Evolutionary conservation across 192 early-diverging fungal species (phyloP).

Genomic region (Linnemannia hyalina): DNA sequence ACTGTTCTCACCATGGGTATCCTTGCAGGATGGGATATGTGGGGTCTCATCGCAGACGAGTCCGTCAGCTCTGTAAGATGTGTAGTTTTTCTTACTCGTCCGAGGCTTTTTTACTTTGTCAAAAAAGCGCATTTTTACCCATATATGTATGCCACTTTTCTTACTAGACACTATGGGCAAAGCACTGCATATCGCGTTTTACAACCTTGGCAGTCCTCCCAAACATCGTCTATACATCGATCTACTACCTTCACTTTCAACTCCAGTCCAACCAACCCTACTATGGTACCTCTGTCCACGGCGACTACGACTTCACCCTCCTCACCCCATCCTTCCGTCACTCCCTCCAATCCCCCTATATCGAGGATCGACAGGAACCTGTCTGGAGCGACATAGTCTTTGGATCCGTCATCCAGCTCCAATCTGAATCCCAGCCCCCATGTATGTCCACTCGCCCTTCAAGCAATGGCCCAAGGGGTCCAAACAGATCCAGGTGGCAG

Average conservation of each 20-base stretch:
- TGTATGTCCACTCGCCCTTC: conserved; percentile 71
- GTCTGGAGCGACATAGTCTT: conserved; percentile 63
- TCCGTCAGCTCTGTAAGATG: conserved; percentile 16
- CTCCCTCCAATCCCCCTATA: neutral
- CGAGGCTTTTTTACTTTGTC: too few species aligned
- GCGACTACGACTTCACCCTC: conserved; percentile 47
- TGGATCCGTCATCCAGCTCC: conserved; percentile 67
- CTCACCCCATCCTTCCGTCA: conserved; percentile 11
- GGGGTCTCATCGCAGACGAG: conserved; percentile 75
- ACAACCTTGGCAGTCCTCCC: conserved; percentile 83
- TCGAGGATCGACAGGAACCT: neutral
- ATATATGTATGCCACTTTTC: neutral
- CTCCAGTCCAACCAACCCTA: conserved; percentile 69
- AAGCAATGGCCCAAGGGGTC: conserved; percentile 67
- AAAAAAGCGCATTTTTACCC: neutral
- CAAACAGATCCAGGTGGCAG: conserved; percentile 78
- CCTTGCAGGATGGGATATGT: conserved; percentile 79
- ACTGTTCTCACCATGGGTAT: conserved; percentile 79
- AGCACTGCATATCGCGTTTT: conserved; percentile 81
- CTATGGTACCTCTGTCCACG: conserved; percentile 57
- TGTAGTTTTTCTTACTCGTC: neutral
- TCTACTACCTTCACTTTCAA: conserved; percentile 88
- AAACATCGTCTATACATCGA: conserved; percentile 75
- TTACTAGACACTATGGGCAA: conserved; percentile 38
- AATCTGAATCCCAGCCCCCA: conserved; percentile 60